Evolutionary conservation across 495 filamentous ascomycete species (phyloP).

Genomic region (Aspergillus conjunctus): DNA sequence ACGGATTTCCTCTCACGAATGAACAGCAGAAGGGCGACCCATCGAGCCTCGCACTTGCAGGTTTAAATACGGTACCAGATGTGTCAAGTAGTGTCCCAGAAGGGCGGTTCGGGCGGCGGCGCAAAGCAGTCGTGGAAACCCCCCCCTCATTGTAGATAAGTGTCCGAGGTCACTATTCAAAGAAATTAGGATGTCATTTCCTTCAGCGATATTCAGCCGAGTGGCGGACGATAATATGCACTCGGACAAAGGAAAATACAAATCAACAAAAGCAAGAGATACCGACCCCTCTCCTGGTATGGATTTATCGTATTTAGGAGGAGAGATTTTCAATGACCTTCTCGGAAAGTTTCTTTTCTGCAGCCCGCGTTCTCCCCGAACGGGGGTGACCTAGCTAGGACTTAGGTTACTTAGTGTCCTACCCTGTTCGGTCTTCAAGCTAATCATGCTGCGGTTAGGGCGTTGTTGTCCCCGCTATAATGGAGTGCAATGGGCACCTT

Average conservation of each 20-base stretch:
- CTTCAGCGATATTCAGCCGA: neutral
- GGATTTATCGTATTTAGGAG: too few species aligned
- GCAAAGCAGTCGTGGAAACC: neutral
- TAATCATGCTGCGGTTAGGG: neutral
- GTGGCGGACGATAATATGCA: too few species aligned
- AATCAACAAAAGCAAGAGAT: too few species aligned
- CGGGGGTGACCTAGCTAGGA: constrained; percentile 10
- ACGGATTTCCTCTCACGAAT: too few species aligned
- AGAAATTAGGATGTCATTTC: neutral
- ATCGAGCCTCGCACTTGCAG: constrained; percentile 5
- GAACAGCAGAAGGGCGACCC: constrained; percentile 6
- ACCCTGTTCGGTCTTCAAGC: neutral
- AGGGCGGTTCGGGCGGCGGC: constrained; percentile 26
- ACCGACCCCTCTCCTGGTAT: too few species aligned
- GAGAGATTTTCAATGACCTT: neutral
- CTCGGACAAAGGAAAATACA: too few species aligned
- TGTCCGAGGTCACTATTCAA: neutral
- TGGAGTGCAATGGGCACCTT: too few species aligned
- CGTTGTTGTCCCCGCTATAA: neutral
- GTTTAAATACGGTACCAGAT: constrained; percentile 15
- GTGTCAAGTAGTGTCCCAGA: constrained; percentile 19
- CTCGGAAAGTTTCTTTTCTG: constrained; percentile 24
- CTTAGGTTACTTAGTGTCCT: constrained; percentile 12
- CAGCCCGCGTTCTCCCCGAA: constrained; percentile 10
- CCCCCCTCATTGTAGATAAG: neutral